A percentile compares a stretch with the other conserved stretches of the same genome.
Evolutionary conservation across 1,139 yeast species (phyloP).

Genomic region (Pichia sp.): DNA sequence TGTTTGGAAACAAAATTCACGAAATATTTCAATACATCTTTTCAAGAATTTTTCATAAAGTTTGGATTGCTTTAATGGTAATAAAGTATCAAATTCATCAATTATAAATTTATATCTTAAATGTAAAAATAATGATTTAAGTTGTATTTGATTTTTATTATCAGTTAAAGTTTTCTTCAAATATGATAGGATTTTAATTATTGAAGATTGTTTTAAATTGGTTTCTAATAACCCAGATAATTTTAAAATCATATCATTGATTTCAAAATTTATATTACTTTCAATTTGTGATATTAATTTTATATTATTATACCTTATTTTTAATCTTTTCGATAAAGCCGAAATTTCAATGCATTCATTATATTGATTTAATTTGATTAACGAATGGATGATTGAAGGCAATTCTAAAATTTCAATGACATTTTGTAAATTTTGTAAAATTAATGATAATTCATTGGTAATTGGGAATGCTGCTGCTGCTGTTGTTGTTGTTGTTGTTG

Average conservation of each 20-base stretch:
- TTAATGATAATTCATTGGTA: slow-evolving; percentile 12
- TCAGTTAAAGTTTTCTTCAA: slow-evolving; percentile 46
- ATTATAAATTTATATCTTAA: slow-evolving; percentile 55
- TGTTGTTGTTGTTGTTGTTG: background rate
- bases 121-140: slow-evolving; percentile 47
- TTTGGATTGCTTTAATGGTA: slow-evolving; percentile 41
- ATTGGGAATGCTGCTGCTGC: background rate
- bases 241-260: slow-evolving; percentile 59
- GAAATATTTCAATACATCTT: slow-evolving; percentile 69
- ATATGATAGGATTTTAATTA: slow-evolving; percentile 73
- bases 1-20: slow-evolving; percentile 76
- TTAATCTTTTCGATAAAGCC: slow-evolving; percentile 59
- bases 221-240: slow-evolving; percentile 65
- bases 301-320: slow-evolving; percentile 62
- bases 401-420: slow-evolving; percentile 74
- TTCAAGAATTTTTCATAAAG: slow-evolving; percentile 63
- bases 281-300: slow-evolving; percentile 50
- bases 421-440: slow-evolving; percentile 61
- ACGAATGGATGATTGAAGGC: slow-evolving; percentile 76
- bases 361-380: slow-evolving; percentile 81
- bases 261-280: slow-evolving; percentile 48
- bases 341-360: slow-evolving; percentile 83
- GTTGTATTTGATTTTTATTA: slow-evolving; percentile 15
- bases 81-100: slow-evolving; percentile 50
- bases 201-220: slow-evolving; percentile 67